Percentiles rank a stretch among this genome's conserved stretches.
Evolutionary conservation across 2,329 filamentous ascomycete genomes (phyloP).

Genomic region (Diaporthe ilicicola): DNA sequence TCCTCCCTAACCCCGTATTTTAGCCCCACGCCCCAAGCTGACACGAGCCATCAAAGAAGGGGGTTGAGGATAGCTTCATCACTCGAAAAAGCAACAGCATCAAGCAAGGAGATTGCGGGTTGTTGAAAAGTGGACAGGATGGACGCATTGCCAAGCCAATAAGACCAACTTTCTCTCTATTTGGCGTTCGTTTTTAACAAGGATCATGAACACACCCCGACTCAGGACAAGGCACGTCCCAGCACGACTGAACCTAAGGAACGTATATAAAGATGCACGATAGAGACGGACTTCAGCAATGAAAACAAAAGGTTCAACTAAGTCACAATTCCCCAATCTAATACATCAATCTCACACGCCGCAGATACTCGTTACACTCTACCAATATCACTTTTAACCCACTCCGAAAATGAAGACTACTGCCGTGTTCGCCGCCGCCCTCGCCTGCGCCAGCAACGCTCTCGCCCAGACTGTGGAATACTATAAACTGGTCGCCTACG

Average conservation of each 20-base stretch:
- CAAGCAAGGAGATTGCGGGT: constrained; percentile 20
- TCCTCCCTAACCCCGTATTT: not conserved
- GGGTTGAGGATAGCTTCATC: not conserved
- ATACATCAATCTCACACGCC: not conserved
- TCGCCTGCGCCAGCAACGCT: constrained; percentile 13
- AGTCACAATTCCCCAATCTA: not conserved
- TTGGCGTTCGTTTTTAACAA: constrained; percentile 16
- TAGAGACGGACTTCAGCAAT: not conserved
- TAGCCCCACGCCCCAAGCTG: not conserved
- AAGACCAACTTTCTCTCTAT: not conserved
- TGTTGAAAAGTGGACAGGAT: constrained; percentile 13
- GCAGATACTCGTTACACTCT: not conserved
- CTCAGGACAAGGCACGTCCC: constrained; percentile 15
- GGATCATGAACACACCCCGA: not conserved
- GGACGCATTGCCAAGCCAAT: constrained; percentile 9
- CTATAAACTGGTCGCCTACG: constrained; percentile 16
- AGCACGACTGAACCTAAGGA: not conserved
- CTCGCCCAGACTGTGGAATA: not conserved
- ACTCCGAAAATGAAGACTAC: constrained; percentile 11
- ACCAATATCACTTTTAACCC: no score
- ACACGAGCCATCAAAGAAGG: constrained; percentile 1
- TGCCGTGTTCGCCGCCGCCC: not conserved
- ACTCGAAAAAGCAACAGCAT: constrained; percentile 11
- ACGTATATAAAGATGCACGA: not conserved
- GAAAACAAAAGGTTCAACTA: not conserved